Percentiles rank a stretch among this genome's conserved stretches.
These are phyloP conservation scores for Simplicillium aogashimaense DNA, from an alignment of 2,329 filamentous ascomycete genomes.

Conservation along the genomic window DNA sequence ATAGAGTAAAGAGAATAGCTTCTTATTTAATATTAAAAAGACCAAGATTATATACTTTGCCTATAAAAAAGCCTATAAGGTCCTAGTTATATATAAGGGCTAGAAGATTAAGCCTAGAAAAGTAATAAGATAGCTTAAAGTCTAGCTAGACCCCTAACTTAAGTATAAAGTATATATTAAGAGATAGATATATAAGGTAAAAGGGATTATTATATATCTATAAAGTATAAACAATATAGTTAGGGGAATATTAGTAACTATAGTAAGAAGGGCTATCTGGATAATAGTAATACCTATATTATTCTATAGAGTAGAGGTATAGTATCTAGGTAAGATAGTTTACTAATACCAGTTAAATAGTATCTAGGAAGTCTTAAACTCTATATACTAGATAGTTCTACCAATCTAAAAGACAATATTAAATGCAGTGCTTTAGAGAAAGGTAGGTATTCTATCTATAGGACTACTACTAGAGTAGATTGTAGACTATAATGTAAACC, in stretches of 20 bases:
- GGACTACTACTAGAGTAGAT: constrained; percentile 2
- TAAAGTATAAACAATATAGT: constrained; percentile 5
- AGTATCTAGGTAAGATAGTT: constrained; percentile 3
- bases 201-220: constrained; percentile 5
- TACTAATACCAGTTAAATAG: constrained; percentile 1
- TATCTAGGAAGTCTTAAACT: constrained; percentile 4
- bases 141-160: constrained; percentile 10
- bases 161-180: constrained; percentile 9
- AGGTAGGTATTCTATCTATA: constrained; percentile 6
- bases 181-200: constrained; percentile 9
- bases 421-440: constrained; percentile 4
- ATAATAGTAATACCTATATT: constrained; percentile 5
- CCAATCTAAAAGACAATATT: constrained; percentile 7
- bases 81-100: constrained; percentile 2
- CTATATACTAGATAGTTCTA: constrained; percentile 1
- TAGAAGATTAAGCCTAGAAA: constrained; percentile 1
- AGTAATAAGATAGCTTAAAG: constrained; percentile 11
- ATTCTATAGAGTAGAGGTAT: constrained; percentile 6
- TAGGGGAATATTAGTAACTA: constrained; percentile 3
- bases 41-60: constrained; percentile 13
- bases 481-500: not conserved
- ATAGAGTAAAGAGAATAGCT: constrained; percentile 9
- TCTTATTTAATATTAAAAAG: constrained; percentile 12
- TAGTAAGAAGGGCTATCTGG: constrained; percentile 1
- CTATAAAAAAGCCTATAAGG: too few species aligned